These are phyloP conservation scores for Globisporangium irregulare DNA, from an alignment of 352 stramenopile species.

Conservation along the genomic window DNA sequence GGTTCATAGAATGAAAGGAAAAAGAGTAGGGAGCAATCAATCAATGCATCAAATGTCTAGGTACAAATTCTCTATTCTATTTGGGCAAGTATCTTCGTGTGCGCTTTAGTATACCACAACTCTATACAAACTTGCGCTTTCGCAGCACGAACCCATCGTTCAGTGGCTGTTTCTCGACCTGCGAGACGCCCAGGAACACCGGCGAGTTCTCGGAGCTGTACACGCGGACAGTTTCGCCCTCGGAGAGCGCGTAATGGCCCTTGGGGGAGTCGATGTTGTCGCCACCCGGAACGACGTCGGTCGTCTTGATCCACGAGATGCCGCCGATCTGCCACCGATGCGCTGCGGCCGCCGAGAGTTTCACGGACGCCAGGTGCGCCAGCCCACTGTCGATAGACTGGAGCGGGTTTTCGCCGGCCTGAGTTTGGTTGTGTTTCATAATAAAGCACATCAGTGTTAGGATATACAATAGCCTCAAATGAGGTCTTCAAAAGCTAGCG, in stretches of 20 bases:
- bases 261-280: constrained; percentile 9
- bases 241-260: constrained; percentile 20
- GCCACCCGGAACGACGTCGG: constrained; percentile 24
- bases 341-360: constrained; percentile 26
- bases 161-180: constrained; percentile 35
- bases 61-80: constrained; percentile 4
- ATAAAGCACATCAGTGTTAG: constrained; percentile 6
- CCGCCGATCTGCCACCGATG: constrained; percentile 52
- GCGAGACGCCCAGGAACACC: constrained; percentile 53
- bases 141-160: constrained; percentile 45
- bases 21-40: not conserved
- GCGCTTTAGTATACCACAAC: not conserved
- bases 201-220: constrained; percentile 31
- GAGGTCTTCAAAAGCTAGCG: not conserved
- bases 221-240: constrained; percentile 48
- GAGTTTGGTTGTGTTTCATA: not conserved
- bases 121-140: constrained; percentile 63
- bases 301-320: constrained; percentile 28
- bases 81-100: not conserved
- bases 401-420: constrained; percentile 26
- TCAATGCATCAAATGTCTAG: not conserved
- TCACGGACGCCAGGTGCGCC: constrained; percentile 46
- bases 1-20: constrained; percentile 28
- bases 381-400: constrained; percentile 60
- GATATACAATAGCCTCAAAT: not conserved